Evolutionary conservation across 2,329 filamentous ascomycete genomes (phyloP).

Genomic region (Fusarium oxysporum): DNA sequence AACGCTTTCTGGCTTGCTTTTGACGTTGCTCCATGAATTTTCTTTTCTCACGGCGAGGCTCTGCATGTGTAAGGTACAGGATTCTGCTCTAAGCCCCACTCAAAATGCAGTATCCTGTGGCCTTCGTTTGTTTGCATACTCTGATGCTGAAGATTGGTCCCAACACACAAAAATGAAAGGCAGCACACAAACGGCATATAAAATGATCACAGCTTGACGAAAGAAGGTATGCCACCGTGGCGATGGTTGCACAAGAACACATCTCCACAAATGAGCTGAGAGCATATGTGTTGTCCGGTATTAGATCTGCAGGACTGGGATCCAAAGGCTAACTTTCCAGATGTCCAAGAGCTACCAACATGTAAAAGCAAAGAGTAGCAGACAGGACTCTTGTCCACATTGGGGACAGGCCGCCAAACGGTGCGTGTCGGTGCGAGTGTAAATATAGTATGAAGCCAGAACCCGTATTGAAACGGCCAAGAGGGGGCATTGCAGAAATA

Average conservation of each 20-base stretch:
- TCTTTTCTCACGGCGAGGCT: conserved; percentile 2
- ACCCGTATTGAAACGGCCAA: conserved; percentile 23
- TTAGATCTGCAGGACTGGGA: not conserved
- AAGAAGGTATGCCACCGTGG: conserved; percentile 6
- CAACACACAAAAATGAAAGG: not conserved
- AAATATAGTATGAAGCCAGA: conserved; percentile 32
- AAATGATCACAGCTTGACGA: conserved; percentile 8
- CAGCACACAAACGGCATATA: conserved; percentile 4
- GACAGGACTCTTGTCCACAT: not conserved
- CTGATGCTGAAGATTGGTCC: conserved; percentile 1
- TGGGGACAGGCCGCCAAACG: conserved; percentile 12
- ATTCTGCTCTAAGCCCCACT: not conserved
- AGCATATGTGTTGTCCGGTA: not conserved
- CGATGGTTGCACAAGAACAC: conserved; percentile 12
- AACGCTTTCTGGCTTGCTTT: not conserved
- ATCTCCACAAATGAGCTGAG: conserved; percentile 4
- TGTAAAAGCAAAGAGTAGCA: conserved; percentile 20
- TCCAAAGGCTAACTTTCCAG: conserved; percentile 4
- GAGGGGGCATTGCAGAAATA: conserved; percentile 13
- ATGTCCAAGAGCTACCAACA: not conserved
- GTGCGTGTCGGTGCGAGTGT: conserved; percentile 24
- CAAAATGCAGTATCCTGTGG: conserved; percentile 10
- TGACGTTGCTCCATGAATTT: not conserved
- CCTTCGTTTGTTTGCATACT: conserved; percentile 11
- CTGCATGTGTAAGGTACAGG: conserved; percentile 1